Evolutionary conservation across 768 basidiomycete genomes (phyloP), one percentile per base, ranked within the genome.

Genomic region (Rhodotorula babjevae): DNA sequence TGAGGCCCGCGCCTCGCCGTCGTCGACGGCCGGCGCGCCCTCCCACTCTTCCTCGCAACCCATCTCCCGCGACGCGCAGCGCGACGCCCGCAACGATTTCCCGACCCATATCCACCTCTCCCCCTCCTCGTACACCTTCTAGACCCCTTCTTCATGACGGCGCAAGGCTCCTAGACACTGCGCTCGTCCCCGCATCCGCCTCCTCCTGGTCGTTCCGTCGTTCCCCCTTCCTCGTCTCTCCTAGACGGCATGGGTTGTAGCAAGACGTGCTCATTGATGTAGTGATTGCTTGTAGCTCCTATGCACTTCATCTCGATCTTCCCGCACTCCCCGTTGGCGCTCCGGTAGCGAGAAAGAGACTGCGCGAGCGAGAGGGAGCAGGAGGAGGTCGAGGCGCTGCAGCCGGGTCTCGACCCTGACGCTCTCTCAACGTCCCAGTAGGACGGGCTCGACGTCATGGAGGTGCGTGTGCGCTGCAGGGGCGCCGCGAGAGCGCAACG

Each of bases 161-260:
- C 62, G 52, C 53, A 63, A 63, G 62, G 62, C 62, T 63, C 62
- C 23, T 19, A 58, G 62, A 63, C 62, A 63, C 62, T 63, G 62
- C 52, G 62, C 40, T 40, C 50, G 3, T 23, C 16, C 47, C 31
- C 61, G 4, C 44, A n/a, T n/a, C n/a, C 23, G 5, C 55, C 7
- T n/a, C 31, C 62, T 12, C 50, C 11, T 49, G 25, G 49, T 36
- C 27, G 49, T 40, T 63, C 50, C 62, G 62, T 63, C 62, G 50
- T 63, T 63, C 40, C 15, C 44, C 18, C 44, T 36, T 36, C 36
- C 36, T 49, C 21, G 49, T 40, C 21, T 49, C 33, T 23, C 42
- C 4, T 29, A 56, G n/a, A 56, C 23, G 14, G 31, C 19, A 27
- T 21, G 55, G 55, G 55, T 56, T 56, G 55, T 56, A 29, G 15